Evolutionary conservation across 805 yeast species (phyloP).

Genomic region (Metschnikowia similis): DNA sequence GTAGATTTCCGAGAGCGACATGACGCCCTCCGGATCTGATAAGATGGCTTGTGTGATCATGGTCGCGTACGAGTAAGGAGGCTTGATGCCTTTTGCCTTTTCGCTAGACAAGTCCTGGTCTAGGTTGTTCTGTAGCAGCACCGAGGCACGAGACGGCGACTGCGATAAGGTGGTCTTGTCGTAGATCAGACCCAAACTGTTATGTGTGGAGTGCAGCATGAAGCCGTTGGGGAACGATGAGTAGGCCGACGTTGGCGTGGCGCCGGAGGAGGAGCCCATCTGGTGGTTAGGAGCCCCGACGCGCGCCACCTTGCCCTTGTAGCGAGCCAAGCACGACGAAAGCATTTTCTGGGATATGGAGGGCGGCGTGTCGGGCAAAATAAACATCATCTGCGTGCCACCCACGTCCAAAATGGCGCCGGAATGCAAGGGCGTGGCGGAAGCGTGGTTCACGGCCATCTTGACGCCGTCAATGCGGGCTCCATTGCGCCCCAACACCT

Average conservation of each 20-base stretch:
- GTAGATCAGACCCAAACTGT: conserved; percentile 50
- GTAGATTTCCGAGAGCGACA: conserved; percentile 88
- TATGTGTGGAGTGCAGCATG: background rate
- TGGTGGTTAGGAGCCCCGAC: conserved; percentile 1
- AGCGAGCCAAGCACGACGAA: conserved; percentile 32
- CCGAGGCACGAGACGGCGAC: conserved; percentile 38
- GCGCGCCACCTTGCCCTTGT: conserved; percentile 22
- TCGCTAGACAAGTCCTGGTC: conserved; percentile 77
- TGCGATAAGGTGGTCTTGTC: conserved; percentile 38
- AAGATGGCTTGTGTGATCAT: conserved; percentile 97
- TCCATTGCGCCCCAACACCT: conserved; percentile 86
- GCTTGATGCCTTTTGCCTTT: conserved; percentile 89
- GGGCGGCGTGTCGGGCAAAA: conserved; percentile 86
- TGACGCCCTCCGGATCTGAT: conserved; percentile 80
- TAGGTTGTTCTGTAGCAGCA: conserved; percentile 41
- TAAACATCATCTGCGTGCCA: conserved; percentile 98
- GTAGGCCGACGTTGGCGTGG: background rate
- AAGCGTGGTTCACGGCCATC: conserved; percentile 44
- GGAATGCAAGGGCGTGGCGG: conserved; percentile 59
- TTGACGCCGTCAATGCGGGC: conserved; percentile 79
- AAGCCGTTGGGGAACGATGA: background rate
- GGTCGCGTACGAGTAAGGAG: conserved; percentile 95
- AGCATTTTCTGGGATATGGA: conserved; percentile 50
- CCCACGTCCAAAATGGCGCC: conserved; percentile 95
- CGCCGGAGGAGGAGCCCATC: background rate